These are phyloP conservation scores for Galeopsis tetrahit DNA, from an alignment of 257 asterid genomes.

Conservation along the genomic window DNA sequence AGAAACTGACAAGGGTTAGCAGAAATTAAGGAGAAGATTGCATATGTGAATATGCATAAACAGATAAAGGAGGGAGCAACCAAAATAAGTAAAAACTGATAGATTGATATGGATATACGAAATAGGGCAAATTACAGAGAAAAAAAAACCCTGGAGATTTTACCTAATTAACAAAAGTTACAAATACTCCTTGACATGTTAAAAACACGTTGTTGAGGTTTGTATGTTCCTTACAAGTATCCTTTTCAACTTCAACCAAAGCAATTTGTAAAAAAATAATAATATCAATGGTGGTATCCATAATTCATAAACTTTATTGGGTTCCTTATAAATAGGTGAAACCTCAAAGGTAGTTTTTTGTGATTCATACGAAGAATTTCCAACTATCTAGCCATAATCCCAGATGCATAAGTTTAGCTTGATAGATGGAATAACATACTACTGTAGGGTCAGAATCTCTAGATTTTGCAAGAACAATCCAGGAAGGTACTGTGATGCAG, in stretches of 20 bases:
- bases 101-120: conserved; percentile 11
- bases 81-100: conserved; percentile 2
- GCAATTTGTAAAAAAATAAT: not conserved
- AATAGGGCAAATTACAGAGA: not conserved
- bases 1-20: conserved; percentile 18
- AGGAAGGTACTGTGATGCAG: conserved; percentile 88
- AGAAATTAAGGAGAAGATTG: conserved; percentile 5
- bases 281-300: not conserved
- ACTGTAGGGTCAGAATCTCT: conserved; percentile 92
- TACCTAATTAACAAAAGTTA: not conserved
- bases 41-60: conserved; percentile 5
- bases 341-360: not conserved
- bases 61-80: conserved; percentile 11
- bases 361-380: not conserved
- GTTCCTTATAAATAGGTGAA: not conserved
- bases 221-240: not conserved
- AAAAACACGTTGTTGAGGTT: not conserved
- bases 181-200: not conserved
- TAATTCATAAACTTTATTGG: not conserved
- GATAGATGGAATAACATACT: conserved; percentile 54
- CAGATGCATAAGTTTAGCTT: conserved; percentile 20
- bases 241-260: not conserved
- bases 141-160: not conserved
- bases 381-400: conserved; percentile 20
- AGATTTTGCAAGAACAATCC: conserved; percentile 95